Evolutionary conservation across 2,329 filamentous ascomycete species (phyloP).

Genomic region (Aspergillus niger): DNA sequence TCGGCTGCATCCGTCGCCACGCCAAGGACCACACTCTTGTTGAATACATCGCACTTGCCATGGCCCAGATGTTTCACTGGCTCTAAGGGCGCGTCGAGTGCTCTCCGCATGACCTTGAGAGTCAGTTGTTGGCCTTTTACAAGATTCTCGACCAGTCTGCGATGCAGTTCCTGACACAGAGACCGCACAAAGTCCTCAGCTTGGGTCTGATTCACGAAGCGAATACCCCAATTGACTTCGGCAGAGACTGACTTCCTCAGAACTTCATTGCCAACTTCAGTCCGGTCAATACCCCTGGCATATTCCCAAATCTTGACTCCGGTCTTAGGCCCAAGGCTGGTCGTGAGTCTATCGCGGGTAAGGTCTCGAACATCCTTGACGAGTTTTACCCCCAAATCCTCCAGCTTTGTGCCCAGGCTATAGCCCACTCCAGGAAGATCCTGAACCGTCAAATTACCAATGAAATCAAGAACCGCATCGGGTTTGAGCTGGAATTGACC

Average conservation of each 20-base stretch:
- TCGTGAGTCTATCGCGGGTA: slow-evolving; percentile 73
- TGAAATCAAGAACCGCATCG: slow-evolving; percentile 73
- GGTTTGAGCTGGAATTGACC: slow-evolving; percentile 88
- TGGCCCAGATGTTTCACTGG: slow-evolving; percentile 92
- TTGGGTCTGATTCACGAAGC: slow-evolving; percentile 88
- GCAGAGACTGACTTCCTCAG: slow-evolving; percentile 92
- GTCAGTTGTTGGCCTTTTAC: slow-evolving; percentile 88
- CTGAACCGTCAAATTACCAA: slow-evolving; percentile 76
- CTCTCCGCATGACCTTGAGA: slow-evolving; percentile 90
- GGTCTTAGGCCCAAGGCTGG: slow-evolving; percentile 83
- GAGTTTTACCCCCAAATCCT: slow-evolving; percentile 78
- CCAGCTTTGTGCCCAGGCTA: slow-evolving; percentile 83
- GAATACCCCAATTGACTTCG: slow-evolving; percentile 97
- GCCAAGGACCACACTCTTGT: slow-evolving; percentile 80
- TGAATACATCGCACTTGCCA: slow-evolving; percentile 92
- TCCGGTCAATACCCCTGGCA: slow-evolving; percentile 79
- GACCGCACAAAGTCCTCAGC: slow-evolving; percentile 89
- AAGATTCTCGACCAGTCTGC: slow-evolving; percentile 75
- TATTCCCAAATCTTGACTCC: slow-evolving; percentile 90
- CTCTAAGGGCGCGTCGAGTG: slow-evolving; percentile 83
- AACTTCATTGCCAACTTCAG: slow-evolving; percentile 82
- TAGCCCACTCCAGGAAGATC: slow-evolving; percentile 89
- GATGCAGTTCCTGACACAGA: slow-evolving; percentile 80
- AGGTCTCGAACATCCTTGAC: slow-evolving; percentile 81
- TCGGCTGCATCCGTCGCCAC: slow-evolving; percentile 77